These are phyloP conservation scores for Glonium stellatum DNA, from an alignment of 495 filamentous ascomycete species.

Conservation along the genomic window DNA sequence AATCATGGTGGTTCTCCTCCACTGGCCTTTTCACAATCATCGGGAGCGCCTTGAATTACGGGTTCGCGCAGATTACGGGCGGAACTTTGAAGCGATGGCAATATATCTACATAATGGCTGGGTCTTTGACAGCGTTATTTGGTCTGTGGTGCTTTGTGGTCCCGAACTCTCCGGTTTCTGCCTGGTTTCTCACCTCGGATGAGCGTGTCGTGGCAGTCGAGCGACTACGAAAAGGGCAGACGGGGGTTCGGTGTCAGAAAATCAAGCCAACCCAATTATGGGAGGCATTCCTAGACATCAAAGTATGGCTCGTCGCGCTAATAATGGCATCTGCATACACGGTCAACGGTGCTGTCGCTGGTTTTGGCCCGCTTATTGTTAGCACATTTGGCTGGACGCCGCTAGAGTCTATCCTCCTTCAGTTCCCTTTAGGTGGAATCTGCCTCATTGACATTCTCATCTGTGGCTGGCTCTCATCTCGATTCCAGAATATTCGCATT, in stretches of 20 bases:
- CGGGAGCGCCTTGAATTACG: slow-evolving; percentile 61
- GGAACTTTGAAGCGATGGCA: slow-evolving; percentile 56
- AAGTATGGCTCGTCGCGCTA: slow-evolving; percentile 49
- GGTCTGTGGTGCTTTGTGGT: slow-evolving; percentile 54
- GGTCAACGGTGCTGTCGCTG: slow-evolving; percentile 68
- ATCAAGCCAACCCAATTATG: slow-evolving; percentile 46
- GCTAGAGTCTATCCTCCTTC: slow-evolving; percentile 61
- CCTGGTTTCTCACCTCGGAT: slow-evolving; percentile 47
- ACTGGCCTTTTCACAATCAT: slow-evolving; percentile 64
- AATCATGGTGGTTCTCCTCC: slow-evolving; percentile 63
- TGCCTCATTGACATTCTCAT: slow-evolving; percentile 58
- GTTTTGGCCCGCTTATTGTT: slow-evolving; percentile 69
- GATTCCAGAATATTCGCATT: slow-evolving; percentile 57
- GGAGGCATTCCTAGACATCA: slow-evolving; percentile 45
- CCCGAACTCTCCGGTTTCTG: slow-evolving; percentile 47
- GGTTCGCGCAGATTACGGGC: slow-evolving; percentile 56
- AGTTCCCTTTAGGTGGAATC: slow-evolving; percentile 63
- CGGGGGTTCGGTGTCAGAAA: slow-evolving; percentile 47
- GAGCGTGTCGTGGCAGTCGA: slow-evolving; percentile 51
- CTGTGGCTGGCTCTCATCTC: slow-evolving; percentile 54
- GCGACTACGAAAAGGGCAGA: slow-evolving; percentile 46
- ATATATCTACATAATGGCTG: slow-evolving; percentile 62
- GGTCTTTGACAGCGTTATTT: slow-evolving; percentile 56
- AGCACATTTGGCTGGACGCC: slow-evolving; percentile 63
- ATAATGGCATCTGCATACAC: slow-evolving; percentile 60